Conservation (phyloP, 306 rosid genomes). For the Cotoneaster glaucophyllus region DNA sequence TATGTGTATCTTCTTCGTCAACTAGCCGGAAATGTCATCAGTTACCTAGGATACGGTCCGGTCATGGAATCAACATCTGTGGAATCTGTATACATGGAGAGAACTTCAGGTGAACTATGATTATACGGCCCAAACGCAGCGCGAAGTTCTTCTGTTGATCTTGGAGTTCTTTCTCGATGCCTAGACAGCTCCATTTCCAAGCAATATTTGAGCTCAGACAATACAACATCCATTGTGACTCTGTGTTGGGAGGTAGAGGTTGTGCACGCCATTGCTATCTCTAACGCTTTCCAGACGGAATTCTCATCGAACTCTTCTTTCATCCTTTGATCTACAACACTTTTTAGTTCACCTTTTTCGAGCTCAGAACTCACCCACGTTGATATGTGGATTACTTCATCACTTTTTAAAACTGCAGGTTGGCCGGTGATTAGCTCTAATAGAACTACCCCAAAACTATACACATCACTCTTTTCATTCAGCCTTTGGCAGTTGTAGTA, state of each 20-base stretch:
- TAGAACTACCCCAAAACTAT: constrained; percentile 55
- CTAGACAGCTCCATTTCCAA: constrained; percentile 24
- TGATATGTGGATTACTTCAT: constrained; percentile 31
- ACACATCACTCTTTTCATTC: constrained; percentile 62
- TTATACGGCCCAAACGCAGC: not conserved
- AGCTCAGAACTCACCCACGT: constrained; percentile 42
- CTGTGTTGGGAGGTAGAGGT: constrained; percentile 38
- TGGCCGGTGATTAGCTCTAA: constrained; percentile 52
- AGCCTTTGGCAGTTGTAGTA: constrained; percentile 32
- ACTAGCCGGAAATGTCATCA: not conserved
- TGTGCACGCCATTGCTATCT: constrained; percentile 48
- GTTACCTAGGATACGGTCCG: constrained; percentile 11
- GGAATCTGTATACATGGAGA: constrained; percentile 18
- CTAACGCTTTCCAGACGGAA: constrained; percentile 31
- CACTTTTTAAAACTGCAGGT: constrained; percentile 41
- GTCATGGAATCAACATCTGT: constrained; percentile 19
- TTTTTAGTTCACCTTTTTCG: constrained; percentile 20
- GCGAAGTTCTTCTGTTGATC: constrained; percentile 2
- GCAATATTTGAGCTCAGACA: constrained; percentile 43
- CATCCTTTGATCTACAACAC: constrained; percentile 41
- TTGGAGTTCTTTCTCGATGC: constrained; percentile 15
- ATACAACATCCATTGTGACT: constrained; percentile 40
- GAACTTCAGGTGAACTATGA: not conserved
- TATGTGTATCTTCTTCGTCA: not conserved
- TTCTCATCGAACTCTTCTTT: constrained; percentile 32